Evolutionary conservation across 352 stramenopile species (phyloP).

Genomic region (Pythium aristosporum): DNA sequence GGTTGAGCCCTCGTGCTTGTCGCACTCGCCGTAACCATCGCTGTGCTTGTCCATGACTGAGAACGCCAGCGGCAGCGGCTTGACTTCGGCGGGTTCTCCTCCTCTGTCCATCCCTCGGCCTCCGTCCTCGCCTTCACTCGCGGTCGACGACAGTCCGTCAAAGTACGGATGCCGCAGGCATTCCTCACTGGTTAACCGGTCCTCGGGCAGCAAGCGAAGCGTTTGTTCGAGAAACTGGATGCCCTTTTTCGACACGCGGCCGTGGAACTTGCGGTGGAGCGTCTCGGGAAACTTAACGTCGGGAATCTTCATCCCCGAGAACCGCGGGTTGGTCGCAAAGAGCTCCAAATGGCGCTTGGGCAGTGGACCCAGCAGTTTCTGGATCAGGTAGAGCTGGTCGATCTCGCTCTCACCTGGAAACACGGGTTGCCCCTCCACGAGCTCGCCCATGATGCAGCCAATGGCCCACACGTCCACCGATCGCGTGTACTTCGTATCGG

Average conservation of each 20-base stretch:
- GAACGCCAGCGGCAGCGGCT: constrained; percentile 23
- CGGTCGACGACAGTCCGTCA: constrained; percentile 45
- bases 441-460: constrained; percentile 98
- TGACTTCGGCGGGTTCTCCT: constrained; percentile 14
- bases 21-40: background rate
- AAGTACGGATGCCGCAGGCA: constrained; percentile 90
- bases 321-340: constrained; percentile 90
- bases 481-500: constrained; percentile 97
- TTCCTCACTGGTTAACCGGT: constrained; percentile 72
- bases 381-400: constrained; percentile 99
- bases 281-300: constrained; percentile 92
- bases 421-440: constrained; percentile 96
- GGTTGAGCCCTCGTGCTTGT: constrained; percentile 10
- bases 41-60: background rate
- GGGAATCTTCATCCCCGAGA: constrained; percentile 91
- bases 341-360: constrained; percentile 91
- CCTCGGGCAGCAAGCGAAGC: constrained; percentile 73
- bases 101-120: background rate
- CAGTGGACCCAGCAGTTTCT: constrained; percentile 97
- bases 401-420: constrained; percentile 99
- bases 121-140: background rate
- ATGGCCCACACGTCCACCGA: constrained; percentile 95
- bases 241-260: constrained; percentile 81
- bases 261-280: constrained; percentile 88
- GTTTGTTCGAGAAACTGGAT: constrained; percentile 81